Evolutionary conservation across 768 basidiomycete genomes (phyloP).

Genomic region (Leccinum arenicola): DNA sequence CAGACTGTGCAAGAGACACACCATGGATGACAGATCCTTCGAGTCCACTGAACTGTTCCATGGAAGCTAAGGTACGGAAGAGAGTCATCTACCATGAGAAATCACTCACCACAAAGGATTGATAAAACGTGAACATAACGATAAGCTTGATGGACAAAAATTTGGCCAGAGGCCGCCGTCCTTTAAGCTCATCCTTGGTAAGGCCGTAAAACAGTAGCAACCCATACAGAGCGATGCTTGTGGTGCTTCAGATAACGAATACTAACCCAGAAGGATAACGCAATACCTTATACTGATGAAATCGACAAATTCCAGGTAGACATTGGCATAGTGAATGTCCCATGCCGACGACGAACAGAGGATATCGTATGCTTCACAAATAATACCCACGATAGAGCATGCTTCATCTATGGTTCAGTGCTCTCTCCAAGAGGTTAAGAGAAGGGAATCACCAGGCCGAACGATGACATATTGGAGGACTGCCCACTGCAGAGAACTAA

Average conservation of each 20-base stretch:
- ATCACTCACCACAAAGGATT: slow-evolving; percentile 62
- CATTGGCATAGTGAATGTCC: slow-evolving; percentile 57
- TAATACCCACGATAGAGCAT: slow-evolving; percentile 68
- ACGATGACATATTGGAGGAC: slow-evolving; percentile 88
- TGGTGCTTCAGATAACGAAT: neutral
- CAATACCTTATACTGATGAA: slow-evolving; percentile 78
- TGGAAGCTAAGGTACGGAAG: neutral
- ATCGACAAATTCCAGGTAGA: slow-evolving; percentile 71
- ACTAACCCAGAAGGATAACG: neutral
- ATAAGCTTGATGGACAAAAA: slow-evolving; percentile 86
- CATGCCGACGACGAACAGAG: slow-evolving; percentile 67
- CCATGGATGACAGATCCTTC: slow-evolving; percentile 69
- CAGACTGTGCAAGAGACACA: slow-evolving; percentile 20
- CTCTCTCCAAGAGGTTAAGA: neutral
- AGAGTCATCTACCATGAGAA: neutral
- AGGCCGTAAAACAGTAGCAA: slow-evolving; percentile 81
- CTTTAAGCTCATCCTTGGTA: slow-evolving; percentile 74
- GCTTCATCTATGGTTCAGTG: slow-evolving; percentile 15
- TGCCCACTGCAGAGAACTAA: slow-evolving; percentile 53
- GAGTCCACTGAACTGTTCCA: slow-evolving; percentile 57
- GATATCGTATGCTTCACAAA: slow-evolving; percentile 66
- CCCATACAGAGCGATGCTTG: slow-evolving; percentile 81
- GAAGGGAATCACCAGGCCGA: slow-evolving; percentile 42
- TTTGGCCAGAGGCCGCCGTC: slow-evolving; percentile 76
- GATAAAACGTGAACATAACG: slow-evolving; percentile 89